Base-by-base conservation (phyloP, 495 filamentous ascomycete species). In the Penicillium diatomitis region DNA sequence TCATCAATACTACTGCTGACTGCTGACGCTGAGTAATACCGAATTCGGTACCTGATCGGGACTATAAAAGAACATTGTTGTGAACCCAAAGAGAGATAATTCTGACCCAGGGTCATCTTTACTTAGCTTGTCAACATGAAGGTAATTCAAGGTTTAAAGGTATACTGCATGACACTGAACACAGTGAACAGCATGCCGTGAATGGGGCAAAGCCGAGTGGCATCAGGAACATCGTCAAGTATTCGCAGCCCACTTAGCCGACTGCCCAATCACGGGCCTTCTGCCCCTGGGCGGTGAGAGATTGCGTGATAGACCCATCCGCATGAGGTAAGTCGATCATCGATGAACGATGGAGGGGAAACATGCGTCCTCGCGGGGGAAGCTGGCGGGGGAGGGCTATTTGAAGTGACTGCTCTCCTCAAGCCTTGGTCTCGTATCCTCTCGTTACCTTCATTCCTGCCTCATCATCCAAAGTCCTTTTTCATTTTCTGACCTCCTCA, bases 301-400 rank as follows among this genome's bases (percentile, higher is more conserved):
- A 72, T 72, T 64, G 68, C 69, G 69, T 70, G 68, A 68, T 72
- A 48, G 52, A 29, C 10, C 37, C 39, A 46, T 42, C 46, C 49
- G 48, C 48, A 53, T 52, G 53, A 52, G 50, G 55, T 53, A 56
- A 62, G 56, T 46, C 48, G 47, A 51, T 59, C 53, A 41, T 52
- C 29, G 40, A 42, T 30, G 32, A 10, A 8, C 30, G 31, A 20
- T 20, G 20, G 20, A 20, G 20, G 20, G 20, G 20, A 2, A 20
- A 20, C 20, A 20, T 6, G 31, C 39, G 45, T 31, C 28, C 38
- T 41, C 11, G 28, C 51, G 50, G 47, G n/a, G 34, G 35, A 45
- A 50, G 43, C 41, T 49, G 51, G 60, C 53, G 57, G 57, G 60
- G 57, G 44, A 46, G 43, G 29, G 33, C 39, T 67, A 61, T 60